phyloP scores from a whole-genome alignment of 108 stramenopile genomes.

The Nitzschia sp. region DNA sequence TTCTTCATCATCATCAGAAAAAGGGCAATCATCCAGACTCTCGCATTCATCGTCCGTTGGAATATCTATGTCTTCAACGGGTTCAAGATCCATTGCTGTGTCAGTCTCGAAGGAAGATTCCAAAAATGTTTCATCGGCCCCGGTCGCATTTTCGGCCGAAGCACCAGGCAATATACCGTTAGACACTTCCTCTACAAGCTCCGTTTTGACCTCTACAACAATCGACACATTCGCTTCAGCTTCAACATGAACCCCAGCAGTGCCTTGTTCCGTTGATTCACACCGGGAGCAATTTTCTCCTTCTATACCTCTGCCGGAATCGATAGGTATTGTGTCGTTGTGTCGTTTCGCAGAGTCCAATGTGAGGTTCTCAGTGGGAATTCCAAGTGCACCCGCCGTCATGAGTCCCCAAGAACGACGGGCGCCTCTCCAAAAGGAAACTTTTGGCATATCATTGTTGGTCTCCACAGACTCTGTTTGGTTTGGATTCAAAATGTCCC shows the following conservation, averaged over 20 bases:
- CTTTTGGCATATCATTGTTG: not conserved
- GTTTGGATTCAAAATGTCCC: not conserved
- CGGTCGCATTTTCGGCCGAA: too few species aligned
- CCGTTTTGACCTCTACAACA: not conserved
- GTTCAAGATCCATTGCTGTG: not conserved
- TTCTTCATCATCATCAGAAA: not conserved
- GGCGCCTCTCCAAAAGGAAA: not conserved
- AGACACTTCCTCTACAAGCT: not conserved
- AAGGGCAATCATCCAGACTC: not conserved
- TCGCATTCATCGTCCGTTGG: not conserved
- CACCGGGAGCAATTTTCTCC: too few species aligned
- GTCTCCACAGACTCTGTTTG: not conserved
- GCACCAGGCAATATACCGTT: not conserved
- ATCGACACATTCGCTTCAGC: not conserved
- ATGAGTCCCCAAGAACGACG: not conserved
- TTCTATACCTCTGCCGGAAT: too few species aligned
- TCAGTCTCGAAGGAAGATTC: not conserved
- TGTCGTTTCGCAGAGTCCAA: too few species aligned
- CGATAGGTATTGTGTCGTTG: too few species aligned
- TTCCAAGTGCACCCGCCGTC: not conserved
- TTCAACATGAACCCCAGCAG: too few species aligned
- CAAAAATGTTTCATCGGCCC: too few species aligned
- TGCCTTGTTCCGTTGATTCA: too few species aligned
- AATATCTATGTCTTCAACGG: not conserved
- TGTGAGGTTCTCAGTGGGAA: not conserved